Conservation (phyloP, 352 stramenopile genomes). For the Discostella stelligera region DNA sequence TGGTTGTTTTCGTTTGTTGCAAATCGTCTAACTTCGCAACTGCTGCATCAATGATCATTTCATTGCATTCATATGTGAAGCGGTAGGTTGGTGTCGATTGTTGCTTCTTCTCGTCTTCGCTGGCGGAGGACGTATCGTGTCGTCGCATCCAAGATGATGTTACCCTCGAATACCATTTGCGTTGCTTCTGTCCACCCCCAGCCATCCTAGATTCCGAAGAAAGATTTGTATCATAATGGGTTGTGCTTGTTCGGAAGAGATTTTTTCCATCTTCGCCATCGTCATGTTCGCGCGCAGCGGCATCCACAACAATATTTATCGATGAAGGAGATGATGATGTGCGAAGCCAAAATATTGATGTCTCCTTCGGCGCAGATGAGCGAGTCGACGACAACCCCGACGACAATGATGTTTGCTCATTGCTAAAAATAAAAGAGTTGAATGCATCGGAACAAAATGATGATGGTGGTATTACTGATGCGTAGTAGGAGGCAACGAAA, state of each 20-base stretch:
- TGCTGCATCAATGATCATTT: conserved; percentile 9
- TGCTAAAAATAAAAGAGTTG: background rate
- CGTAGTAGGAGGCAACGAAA: background rate
- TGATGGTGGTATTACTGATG: background rate
- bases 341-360: background rate
- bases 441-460: background rate
- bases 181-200: background rate
- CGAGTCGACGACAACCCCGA: background rate
- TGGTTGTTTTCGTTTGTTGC: conserved; percentile 3
- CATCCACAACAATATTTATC: background rate
- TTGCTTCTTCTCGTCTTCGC: background rate
- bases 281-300: background rate
- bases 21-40: background rate
- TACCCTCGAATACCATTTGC: background rate
- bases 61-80: conserved; percentile 33
- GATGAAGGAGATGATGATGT: background rate
- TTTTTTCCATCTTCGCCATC: background rate
- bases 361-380: background rate
- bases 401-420: background rate
- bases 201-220: background rate
- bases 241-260: background rate
- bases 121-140: background rate
- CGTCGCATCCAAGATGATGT: background rate
- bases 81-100: conserved; percentile 1
- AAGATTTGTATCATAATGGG: background rate